Evolutionary conservation across 768 basidiomycete species (phyloP), one percentile per base, ranked within the genome.

Genomic region (Galerina marginata): DNA sequence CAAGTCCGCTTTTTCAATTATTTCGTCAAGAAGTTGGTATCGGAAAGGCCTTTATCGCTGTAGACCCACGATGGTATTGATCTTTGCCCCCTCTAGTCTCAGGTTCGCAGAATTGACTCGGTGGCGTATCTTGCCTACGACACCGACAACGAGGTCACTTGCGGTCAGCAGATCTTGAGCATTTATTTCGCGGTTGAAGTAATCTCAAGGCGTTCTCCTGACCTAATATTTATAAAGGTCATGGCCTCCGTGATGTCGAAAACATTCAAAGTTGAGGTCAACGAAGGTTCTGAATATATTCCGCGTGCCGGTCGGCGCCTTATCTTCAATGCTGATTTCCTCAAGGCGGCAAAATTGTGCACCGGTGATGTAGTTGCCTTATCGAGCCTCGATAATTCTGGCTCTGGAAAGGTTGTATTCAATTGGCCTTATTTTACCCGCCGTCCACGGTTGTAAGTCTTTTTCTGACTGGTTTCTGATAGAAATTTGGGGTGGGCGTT

Each of bases 331-430:
- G 74, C 82, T 55, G 89, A 91, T 49, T 69, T 79, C 44, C 70
- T 92, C 53, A 91, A 88, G 71, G 67, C 78, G 25, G 70, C 82
- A 36, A 91, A 85, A 73, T 68, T 89, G 9, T 83, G 78, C 55
- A 89, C 91, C 39, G 90, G 90, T 14, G 92, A 93, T 71, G 75
- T 88, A 36, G 73, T 92, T 54, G 84, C 81, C 62, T 67, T 93
- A 71, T 77, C 79, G 49, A 75, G 73, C 29, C 74, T 65, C 50
- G 77, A 79, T 71, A 72, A 65, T 70, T 64, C 66, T 48, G 56
- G 26, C 46, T 40, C 54, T 66, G 49, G 61, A 54, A 62, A 77
- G 73, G 74, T 77, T 51, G 57, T 57, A 55, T 33, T 57, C 23
- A 56, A 42, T 51, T 53, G 37, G 29, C 40, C 23, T 49, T 46